phyloP scores from a whole-genome alignment of 805 yeast genomes.

The Ogataea angusta region DNA sequence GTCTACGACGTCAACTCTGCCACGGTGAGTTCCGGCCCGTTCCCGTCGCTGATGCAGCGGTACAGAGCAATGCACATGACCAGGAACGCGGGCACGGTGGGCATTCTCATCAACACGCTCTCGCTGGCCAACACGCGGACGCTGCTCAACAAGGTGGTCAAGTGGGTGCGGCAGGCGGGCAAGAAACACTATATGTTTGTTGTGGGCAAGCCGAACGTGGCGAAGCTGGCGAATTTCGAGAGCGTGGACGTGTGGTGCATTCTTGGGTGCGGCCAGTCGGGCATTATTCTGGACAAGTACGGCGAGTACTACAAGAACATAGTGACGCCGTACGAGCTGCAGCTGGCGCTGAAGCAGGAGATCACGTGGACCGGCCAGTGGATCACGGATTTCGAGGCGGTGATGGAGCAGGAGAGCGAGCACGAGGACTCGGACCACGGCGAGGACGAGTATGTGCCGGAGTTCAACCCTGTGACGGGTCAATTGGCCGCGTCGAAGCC shows the following conservation, averaged over 20 bases:
- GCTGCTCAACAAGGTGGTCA: constrained; percentile 59
- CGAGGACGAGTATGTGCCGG: constrained; percentile 63
- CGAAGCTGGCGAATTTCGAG: constrained; percentile 94
- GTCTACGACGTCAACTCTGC: constrained; percentile 43
- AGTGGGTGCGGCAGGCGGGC: constrained; percentile 66
- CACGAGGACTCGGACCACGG: constrained; percentile 22
- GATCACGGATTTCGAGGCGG: constrained; percentile 72
- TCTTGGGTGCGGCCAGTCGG: constrained; percentile 92
- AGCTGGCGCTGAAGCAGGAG: constrained; percentile 72
- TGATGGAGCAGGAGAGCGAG: constrained; percentile 39
- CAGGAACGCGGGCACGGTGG: constrained; percentile 87
- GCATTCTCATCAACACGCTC: constrained; percentile 84
- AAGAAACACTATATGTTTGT: constrained; percentile 93
- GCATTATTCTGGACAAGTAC: constrained; percentile 74
- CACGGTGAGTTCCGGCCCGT: constrained; percentile 51
- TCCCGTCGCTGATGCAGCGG: constrained; percentile 76
- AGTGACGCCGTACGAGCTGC: constrained; percentile 88
- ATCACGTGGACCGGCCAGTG: constrained; percentile 91
- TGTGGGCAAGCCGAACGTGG: constrained; percentile 97
- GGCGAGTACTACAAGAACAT: constrained; percentile 88
- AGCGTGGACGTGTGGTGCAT: constrained; percentile 93
- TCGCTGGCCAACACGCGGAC: constrained; percentile 72
- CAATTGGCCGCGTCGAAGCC: constrained; percentile 70
- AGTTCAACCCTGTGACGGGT: constrained; percentile 88
- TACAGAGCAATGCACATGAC: constrained; percentile 86